Conservation (phyloP, 2,329 filamentous ascomycete species). For the Xylariomycetidae sp. region DNA sequence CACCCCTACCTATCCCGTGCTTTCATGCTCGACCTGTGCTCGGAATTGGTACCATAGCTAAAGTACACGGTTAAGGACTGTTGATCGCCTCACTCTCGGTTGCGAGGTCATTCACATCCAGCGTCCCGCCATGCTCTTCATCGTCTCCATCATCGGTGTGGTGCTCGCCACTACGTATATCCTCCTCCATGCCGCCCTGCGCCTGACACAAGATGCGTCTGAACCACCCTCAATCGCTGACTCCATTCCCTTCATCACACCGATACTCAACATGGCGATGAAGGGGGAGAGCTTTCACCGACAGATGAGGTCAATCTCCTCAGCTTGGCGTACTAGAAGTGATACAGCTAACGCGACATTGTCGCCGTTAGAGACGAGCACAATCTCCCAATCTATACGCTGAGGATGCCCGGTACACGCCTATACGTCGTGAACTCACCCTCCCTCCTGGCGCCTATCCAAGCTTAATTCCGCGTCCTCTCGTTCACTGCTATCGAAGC, state of each 20-base stretch:
- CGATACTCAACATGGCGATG: slow-evolving; percentile 1
- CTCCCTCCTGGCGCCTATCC: slow-evolving; percentile 1
- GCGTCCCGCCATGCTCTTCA: no score
- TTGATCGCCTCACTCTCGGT: no score
- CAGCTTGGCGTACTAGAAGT: background rate
- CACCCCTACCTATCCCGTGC: no score
- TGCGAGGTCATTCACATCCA: no score
- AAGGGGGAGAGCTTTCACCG: background rate
- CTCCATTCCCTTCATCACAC: slow-evolving; percentile 3
- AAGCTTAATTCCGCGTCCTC: slow-evolving; percentile 1
- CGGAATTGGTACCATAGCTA: no score
- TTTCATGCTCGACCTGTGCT: no score
- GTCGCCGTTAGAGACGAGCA: background rate
- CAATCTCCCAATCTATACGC: slow-evolving; percentile 6
- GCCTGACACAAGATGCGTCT: slow-evolving; percentile 1
- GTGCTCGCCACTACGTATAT: background rate
- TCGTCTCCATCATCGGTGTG: no score
- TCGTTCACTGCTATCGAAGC: slow-evolving; percentile 6
- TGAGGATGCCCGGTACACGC: slow-evolving; percentile 3
- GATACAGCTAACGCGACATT: background rate
- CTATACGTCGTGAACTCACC: slow-evolving; percentile 6
- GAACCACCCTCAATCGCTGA: slow-evolving; percentile 2
- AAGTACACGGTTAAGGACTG: no score
- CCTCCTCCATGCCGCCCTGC: slow-evolving; percentile 1
- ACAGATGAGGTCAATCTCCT: background rate